Conservation (phyloP, 768 basidiomycete species). For the Suillus ampliporus region DNA sequence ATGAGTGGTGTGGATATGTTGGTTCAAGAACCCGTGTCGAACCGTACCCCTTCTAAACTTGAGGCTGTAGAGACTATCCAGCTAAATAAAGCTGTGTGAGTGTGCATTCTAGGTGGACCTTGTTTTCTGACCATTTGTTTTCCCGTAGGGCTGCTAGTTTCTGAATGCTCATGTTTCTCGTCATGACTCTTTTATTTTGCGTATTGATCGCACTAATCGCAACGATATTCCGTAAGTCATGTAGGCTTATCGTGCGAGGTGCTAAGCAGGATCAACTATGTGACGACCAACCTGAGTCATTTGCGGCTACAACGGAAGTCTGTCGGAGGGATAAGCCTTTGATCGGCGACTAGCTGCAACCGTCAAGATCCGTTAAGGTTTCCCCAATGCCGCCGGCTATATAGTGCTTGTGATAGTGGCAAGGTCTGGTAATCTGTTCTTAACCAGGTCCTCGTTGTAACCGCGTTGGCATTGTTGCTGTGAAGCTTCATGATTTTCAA, state of each 20-base stretch:
- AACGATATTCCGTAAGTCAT: neutral
- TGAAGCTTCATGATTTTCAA: constrained; percentile 2
- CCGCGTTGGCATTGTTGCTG: neutral
- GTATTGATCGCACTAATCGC: neutral
- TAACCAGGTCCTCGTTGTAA: neutral
- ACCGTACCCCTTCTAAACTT: constrained; percentile 4
- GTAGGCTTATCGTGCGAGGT: neutral
- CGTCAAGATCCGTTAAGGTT: neutral
- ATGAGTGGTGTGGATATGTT: constrained; percentile 33
- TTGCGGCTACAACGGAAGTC: neutral
- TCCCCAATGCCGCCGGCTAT: constrained; percentile 3
- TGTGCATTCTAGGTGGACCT: neutral
- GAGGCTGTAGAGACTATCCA: constrained; percentile 9
- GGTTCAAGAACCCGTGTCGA: neutral
- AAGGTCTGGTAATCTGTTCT: neutral
- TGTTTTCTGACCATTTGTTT: neutral
- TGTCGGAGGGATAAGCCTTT: neutral
- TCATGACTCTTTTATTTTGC: neutral
- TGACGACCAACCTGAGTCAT: neutral
- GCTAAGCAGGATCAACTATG: neutral
- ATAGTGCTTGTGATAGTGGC: constrained; percentile 1
- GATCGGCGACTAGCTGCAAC: neutral
- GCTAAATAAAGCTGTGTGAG: constrained; percentile 29
- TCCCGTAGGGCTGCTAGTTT: neutral
- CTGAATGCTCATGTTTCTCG: neutral